Conservation (phyloP, 2,329 filamentous ascomycete species). For the Elsinoe fawcettii region DNA sequence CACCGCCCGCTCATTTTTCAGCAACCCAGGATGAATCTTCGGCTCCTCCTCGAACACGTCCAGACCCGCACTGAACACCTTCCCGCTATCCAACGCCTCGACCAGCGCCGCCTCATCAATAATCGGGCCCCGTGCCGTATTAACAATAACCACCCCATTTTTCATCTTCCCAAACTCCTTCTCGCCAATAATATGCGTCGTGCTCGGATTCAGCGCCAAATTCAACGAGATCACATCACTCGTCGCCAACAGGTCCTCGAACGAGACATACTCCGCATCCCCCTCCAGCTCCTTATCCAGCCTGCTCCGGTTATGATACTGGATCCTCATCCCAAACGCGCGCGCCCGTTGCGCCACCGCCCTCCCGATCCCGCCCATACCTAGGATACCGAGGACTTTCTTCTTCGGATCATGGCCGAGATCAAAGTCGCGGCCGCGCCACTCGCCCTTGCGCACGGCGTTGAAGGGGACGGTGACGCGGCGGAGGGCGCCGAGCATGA, state of each 20-base stretch:
- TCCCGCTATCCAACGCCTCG: slow-evolving; percentile 45
- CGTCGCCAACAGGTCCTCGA: slow-evolving; percentile 46
- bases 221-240: slow-evolving; percentile 51
- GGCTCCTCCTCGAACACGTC: slow-evolving; percentile 54
- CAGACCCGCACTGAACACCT: slow-evolving; percentile 47
- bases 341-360: slow-evolving; percentile 42
- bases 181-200: slow-evolving; percentile 46
- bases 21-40: slow-evolving; percentile 44
- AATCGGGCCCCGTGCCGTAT: slow-evolving; percentile 50
- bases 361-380: slow-evolving; percentile 53
- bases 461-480: slow-evolving; percentile 41
- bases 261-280: slow-evolving; percentile 47
- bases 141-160: slow-evolving; percentile 49
- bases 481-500: slow-evolving; percentile 46
- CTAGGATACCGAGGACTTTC: slow-evolving; percentile 49
- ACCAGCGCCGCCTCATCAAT: slow-evolving; percentile 51
- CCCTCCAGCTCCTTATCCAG: slow-evolving; percentile 35
- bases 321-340: slow-evolving; percentile 50
- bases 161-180: slow-evolving; percentile 48
- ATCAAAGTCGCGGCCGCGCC: slow-evolving; percentile 37
- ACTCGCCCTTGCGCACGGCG: slow-evolving; percentile 40
- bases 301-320: slow-evolving; percentile 50
- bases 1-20: slow-evolving; percentile 45
- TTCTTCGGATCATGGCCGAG: slow-evolving; percentile 48
- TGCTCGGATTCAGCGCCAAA: slow-evolving; percentile 44